Percentiles rank a stretch among this genome's conserved stretches.
These are phyloP conservation scores for Mycena citricolor DNA, from an alignment of 1,284 basidiomycete species.

Conservation along the genomic window DNA sequence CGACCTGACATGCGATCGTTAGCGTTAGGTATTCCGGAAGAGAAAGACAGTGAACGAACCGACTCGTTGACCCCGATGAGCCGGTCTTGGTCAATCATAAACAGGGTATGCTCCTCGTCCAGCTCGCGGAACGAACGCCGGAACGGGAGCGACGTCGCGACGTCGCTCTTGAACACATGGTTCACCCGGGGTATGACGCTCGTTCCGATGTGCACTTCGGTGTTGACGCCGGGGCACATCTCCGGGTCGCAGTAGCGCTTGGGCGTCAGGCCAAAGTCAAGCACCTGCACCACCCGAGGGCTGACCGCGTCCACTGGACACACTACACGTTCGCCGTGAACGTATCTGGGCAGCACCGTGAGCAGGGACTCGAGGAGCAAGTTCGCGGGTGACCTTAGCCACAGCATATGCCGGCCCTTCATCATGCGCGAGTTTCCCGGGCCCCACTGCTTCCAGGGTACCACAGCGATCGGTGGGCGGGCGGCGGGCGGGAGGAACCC, in stretches of 20 bases:
- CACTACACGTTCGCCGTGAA: conserved; percentile 16
- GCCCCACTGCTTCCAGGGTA: conserved; percentile 15
- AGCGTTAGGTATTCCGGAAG: background rate
- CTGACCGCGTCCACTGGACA: conserved; percentile 1
- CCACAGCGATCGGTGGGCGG: background rate
- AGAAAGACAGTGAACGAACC: conserved; percentile 3
- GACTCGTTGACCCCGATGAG: conserved; percentile 13
- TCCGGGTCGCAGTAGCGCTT: background rate
- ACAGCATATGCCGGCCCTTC: conserved; percentile 1
- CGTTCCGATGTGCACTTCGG: background rate
- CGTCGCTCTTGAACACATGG: conserved; percentile 6
- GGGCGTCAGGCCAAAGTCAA: conserved; percentile 14
- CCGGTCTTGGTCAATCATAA: conserved; percentile 17
- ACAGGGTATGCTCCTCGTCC: conserved; percentile 8
- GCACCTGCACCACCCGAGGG: conserved; percentile 1
- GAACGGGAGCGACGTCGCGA: conserved; percentile 8
- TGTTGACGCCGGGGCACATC: background rate
- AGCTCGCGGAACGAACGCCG: conserved; percentile 4
- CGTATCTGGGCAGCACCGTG: conserved; percentile 3
- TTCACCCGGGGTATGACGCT: conserved; percentile 1
- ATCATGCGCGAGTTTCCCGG: conserved; percentile 9
- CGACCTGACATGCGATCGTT: background rate
- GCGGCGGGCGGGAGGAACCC: background rate
- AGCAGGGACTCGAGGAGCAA: background rate
- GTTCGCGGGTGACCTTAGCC: conserved; percentile 6